phyloP scores from a whole-genome alignment of 306 rosid genomes.

The Rubus idaeus region DNA sequence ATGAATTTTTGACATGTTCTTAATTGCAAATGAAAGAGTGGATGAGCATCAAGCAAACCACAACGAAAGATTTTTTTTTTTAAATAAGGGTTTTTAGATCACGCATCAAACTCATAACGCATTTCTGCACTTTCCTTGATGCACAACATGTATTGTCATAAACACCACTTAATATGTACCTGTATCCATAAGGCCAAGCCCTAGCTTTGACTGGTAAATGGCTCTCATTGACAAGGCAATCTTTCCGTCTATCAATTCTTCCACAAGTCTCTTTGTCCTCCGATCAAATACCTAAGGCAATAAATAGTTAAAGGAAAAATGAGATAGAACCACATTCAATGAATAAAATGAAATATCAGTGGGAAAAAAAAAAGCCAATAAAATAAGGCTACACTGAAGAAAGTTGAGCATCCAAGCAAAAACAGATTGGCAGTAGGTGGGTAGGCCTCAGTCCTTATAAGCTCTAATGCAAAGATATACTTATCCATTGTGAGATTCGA shows the following conservation, averaged over 20 bases:
- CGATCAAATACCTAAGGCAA: constrained; percentile 78
- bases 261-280: constrained; percentile 82
- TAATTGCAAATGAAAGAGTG: not conserved
- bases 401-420: not conserved
- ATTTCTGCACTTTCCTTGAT: constrained; percentile 19
- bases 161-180: constrained; percentile 41
- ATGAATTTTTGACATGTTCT: not conserved
- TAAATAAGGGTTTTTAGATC: too few relatives aligned
- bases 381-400: not conserved
- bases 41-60: too few relatives aligned
- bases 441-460: not conserved
- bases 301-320: constrained; percentile 15
- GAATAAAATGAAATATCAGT: not conserved
- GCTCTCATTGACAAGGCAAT: constrained; percentile 97
- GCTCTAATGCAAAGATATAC: not conserved
- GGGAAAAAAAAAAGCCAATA: not conserved
- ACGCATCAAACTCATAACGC: not conserved
- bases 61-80: too few relatives aligned
- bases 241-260: constrained; percentile 85
- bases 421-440: not conserved
- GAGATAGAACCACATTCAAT: constrained; percentile 11
- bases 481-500: too few relatives aligned
- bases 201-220: constrained; percentile 90
- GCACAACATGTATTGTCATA: constrained; percentile 6
- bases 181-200: constrained; percentile 83